Base-by-base conservation (phyloP, 306 rosid species). In the Cucurbita moschata region DNA sequence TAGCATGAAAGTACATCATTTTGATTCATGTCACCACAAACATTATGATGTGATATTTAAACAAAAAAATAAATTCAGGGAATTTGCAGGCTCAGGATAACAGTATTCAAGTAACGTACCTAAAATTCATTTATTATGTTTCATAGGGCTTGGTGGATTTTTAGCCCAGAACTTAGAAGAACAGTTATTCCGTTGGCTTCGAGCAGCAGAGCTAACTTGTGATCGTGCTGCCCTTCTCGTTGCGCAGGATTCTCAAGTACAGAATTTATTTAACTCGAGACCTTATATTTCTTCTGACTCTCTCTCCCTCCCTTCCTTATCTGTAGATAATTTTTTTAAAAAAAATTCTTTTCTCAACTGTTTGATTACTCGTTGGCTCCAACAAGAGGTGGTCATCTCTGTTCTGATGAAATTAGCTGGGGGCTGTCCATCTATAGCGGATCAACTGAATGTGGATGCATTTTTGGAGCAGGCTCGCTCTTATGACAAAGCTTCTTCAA, bases 221-320 rank as follows among this genome's bases (percentile, higher is more conserved):
- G 99, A 90, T 72, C 97, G 97, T 57, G 99, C 97, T 40, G 97
- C 99, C 75, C 96, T 94, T 85, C 97, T 94, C 52, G 99, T 94
- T 83, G 97, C 99, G 14, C 97, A 91, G 85, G 92, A 94, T 73
- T 95, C 99, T 56, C 89, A 84, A 89, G 99, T 94, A 87, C 73
- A 73, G 13, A 42, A 37, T 67, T 21, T 47, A 65, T 72, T n/a
- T 52, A 54, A 52, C 63, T 43, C 7, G 62, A 53, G 53, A 23
- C 75, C 70, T 21, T 39, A 60, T 16, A 70, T 15, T 65, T 23
- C 71, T 21, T 68, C 18, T 23, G 19, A 19, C 26, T 44, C 39
- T 52, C 46, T 74, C 14, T 73, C 51, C 13, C 61, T 8, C 40
- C 5, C 55, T 12, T 26, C n/a, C 18, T 19, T 19, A 21, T 68